Evolutionary conservation across 371 early-diverging fungal genomes (phyloP).

Genomic region (Syncephalastrum sp.): DNA sequence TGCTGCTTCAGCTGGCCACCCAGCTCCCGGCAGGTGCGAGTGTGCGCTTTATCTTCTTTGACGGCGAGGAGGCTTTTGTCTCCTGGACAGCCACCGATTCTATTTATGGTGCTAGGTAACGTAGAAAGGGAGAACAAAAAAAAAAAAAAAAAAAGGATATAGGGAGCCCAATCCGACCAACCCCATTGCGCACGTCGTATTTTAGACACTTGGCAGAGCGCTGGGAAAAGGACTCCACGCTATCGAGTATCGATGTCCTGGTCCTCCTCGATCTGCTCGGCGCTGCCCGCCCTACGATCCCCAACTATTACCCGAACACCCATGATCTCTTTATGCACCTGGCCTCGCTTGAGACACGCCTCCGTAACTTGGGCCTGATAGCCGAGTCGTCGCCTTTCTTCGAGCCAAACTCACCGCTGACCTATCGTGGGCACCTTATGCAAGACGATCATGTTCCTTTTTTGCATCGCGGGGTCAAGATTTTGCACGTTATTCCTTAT

Average conservation of each 20-base stretch:
- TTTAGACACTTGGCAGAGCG: slow-evolving; percentile 27
- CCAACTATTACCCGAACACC: slow-evolving; percentile 60
- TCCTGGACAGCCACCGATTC: slow-evolving; percentile 83
- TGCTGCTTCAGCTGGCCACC: slow-evolving; percentile 82
- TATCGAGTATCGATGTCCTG: slow-evolving; percentile 78
- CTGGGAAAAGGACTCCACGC: slow-evolving; percentile 45
- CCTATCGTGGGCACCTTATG: slow-evolving; percentile 44
- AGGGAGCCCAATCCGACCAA: neutral
- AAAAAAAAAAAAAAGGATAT: neutral
- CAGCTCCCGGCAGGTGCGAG: slow-evolving; percentile 16
- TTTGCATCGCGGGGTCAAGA: slow-evolving; percentile 71
- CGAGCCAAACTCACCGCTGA: slow-evolving; percentile 35
- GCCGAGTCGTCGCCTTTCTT: slow-evolving; percentile 33
- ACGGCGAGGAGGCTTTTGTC: slow-evolving; percentile 94
- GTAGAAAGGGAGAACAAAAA: neutral
- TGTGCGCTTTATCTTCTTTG: slow-evolving; percentile 75
- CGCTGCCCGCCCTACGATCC: slow-evolving; percentile 43
- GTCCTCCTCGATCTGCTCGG: slow-evolving; percentile 91
- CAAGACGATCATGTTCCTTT: slow-evolving; percentile 96
- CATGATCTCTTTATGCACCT: slow-evolving; percentile 61
- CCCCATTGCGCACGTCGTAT: neutral
- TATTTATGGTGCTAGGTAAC: slow-evolving; percentile 87
- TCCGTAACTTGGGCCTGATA: slow-evolving; percentile 24
- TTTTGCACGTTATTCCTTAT: slow-evolving; percentile 88
- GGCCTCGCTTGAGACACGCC: slow-evolving; percentile 41